Base-by-base conservation (phyloP, 1,284 basidiomycete genomes). In the Exobasidium rhododendri region DNA sequence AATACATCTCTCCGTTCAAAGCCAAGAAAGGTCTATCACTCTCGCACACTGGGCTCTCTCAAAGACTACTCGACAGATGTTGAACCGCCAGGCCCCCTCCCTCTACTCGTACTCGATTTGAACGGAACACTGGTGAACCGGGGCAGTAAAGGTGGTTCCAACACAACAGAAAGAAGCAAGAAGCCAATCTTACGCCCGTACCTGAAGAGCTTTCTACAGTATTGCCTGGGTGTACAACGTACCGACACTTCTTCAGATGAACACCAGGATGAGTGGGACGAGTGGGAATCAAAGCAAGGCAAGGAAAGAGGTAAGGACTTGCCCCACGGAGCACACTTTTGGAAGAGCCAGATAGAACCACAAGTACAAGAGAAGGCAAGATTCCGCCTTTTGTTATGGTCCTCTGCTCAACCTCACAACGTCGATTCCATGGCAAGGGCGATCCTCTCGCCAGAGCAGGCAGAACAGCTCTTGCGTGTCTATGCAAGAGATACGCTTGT, bases 301-400 rank as follows among this genome's bases (percentile, higher is more conserved):
- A 44, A 57, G 22, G 26, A 44, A 22, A 7, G n/a, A 35, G 57
- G 24, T 1, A 32, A 58, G 20, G 57, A 52, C 3, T 20, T 13
- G 26, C 20, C 40, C 11, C 52, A 55, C 29, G 52, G 52, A 20
- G 22, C 52, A 35, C 52, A 55, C 17, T 55, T 58, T 10, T 58
- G 57, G 57, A 46, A 31, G 11, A 24, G 17, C 26, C 1, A 26
- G 4, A 20, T 22, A n/a, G 56, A 57, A 30, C 56, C 56, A 14
- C 10, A 46, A 4, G 17, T 22, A n/a, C 11, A 26, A 28, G 20
- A 10, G 22, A 3, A 40, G 1, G 63, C 69, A 88, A 89, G 87
- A 86, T 83, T 91, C 29, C 88, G 91, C 64, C 86, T 88, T 4
- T 89, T 92, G 86, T 85, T 93, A 0, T 93, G 91, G 91, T 90